phyloP scores from a whole-genome alignment of 305 asterid genomes.

The Rubia balearica region DNA sequence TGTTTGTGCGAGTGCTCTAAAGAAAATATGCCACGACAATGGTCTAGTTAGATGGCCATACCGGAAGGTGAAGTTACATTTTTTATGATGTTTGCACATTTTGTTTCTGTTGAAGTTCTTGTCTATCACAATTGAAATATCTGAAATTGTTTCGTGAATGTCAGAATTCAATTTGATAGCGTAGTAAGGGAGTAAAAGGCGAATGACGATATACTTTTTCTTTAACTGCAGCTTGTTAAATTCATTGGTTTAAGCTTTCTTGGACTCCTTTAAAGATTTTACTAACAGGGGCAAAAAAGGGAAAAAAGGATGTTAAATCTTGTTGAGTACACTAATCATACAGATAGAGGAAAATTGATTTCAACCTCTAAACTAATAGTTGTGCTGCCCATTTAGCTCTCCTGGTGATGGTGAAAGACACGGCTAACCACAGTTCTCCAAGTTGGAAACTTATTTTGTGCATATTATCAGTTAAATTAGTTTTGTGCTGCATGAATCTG shows the following conservation, averaged over 20 bases:
- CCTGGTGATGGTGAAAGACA: background rate
- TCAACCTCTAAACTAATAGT: background rate
- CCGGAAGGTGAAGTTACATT: slow-evolving; percentile 38
- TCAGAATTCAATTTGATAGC: background rate
- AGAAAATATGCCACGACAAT: slow-evolving; percentile 56
- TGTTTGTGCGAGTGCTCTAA: slow-evolving; percentile 46
- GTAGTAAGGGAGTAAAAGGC: background rate
- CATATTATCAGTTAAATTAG: background rate
- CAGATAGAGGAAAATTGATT: background rate
- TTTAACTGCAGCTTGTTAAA: background rate
- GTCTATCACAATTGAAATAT: background rate
- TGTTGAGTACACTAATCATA: background rate
- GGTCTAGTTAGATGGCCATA: slow-evolving; percentile 66
- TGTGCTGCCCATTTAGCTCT: background rate
- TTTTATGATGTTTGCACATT: background rate
- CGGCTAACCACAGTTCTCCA: background rate
- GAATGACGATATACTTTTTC: background rate
- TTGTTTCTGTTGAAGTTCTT: background rate
- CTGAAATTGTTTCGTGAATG: background rate
- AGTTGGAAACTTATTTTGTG: background rate
- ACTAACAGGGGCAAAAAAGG: background rate
- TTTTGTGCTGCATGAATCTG: background rate
- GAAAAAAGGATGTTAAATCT: background rate
- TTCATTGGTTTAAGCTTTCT: background rate
- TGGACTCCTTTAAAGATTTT: background rate